These are phyloP conservation scores for Pyrus communis DNA, from an alignment of 306 rosid genomes.

Conservation along the genomic window DNA sequence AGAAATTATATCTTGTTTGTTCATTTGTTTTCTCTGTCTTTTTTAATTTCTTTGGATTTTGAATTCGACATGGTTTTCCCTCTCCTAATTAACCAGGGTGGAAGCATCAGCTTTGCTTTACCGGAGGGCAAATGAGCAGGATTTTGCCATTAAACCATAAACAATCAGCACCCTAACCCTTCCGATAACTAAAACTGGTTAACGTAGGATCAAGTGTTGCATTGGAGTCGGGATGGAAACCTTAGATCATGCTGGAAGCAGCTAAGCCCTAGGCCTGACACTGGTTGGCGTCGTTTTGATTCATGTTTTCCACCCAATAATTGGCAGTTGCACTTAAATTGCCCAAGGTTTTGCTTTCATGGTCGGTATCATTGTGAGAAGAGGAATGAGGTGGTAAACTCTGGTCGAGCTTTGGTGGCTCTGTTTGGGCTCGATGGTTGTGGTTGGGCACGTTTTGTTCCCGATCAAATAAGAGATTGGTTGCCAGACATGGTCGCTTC, in stretches of 20 bases:
- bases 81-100: slow-evolving; percentile 59
- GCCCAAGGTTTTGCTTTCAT: not conserved
- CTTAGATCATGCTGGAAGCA: slow-evolving; percentile 7
- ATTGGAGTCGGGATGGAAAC: slow-evolving; percentile 14
- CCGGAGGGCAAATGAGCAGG: slow-evolving; percentile 93
- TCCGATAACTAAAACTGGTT: slow-evolving; percentile 37
- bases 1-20: slow-evolving; percentile 15
- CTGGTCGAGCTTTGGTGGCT: not conserved
- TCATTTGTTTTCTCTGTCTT: not conserved
- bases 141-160: slow-evolving; percentile 73
- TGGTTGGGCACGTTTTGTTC: not conserved
- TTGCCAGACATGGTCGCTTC: not conserved
- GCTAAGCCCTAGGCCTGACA: slow-evolving; percentile 22
- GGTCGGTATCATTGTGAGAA: not conserved
- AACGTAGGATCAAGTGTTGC: slow-evolving; percentile 30
- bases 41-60: not conserved
- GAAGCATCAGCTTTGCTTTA: slow-evolving; percentile 99
- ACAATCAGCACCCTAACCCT: slow-evolving; percentile 26
- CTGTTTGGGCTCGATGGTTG: not conserved
- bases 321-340: slow-evolving; percentile 6
- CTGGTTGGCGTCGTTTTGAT: slow-evolving; percentile 12
- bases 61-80: slow-evolving; percentile 22
- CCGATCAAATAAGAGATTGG: not conserved
- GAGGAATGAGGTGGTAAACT: not conserved
- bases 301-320: slow-evolving; percentile 4